A percentile compares a stretch with the other conserved stretches of the same genome.
phyloP scores from a whole-genome alignment of 2,329 filamentous ascomycete genomes.

The Dactylellina sp. region DNA sequence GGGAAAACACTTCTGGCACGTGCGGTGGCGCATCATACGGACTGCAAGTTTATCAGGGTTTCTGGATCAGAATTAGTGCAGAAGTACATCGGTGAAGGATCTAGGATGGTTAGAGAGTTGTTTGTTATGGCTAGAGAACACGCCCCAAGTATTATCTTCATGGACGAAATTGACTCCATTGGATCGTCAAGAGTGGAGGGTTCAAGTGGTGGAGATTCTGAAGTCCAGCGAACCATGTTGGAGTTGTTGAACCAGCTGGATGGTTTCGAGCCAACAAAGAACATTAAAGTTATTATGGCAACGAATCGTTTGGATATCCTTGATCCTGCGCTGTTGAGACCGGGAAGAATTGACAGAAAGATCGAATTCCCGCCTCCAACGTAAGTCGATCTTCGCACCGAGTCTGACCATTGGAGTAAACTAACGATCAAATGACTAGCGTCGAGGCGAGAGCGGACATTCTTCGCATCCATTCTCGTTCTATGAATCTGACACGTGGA shows the following conservation, averaged over 20 bases:
- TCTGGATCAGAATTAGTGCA: conserved; percentile 96
- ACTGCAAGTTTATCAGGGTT: conserved; percentile 98
- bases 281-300: conserved; percentile 99
- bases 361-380: conserved; percentile 98
- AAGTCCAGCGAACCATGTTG: conserved; percentile 98
- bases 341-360: conserved; percentile 98
- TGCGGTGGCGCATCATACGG: conserved; percentile 97
- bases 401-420: not conserved
- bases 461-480: conserved; percentile 94
- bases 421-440: conserved; percentile 60
- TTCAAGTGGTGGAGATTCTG: conserved; percentile 92
- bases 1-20: conserved; percentile 95
- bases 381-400: conserved; percentile 62
- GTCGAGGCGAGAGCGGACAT: conserved; percentile 98
- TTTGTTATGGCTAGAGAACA: conserved; percentile 99
- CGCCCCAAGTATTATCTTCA: conserved; percentile 98
- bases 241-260: conserved; percentile 98
- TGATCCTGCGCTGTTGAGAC: conserved; percentile 90
- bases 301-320: conserved; percentile 98
- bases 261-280: conserved; percentile 98
- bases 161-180: conserved; percentile 99
- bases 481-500: conserved; percentile 97
- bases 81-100: conserved; percentile 99
- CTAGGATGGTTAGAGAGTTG: conserved; percentile 96
- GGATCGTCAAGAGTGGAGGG: conserved; percentile 97